These are phyloP conservation scores for Orbilia javanica DNA, from an alignment of 2,329 filamentous ascomycete genomes.

Conservation along the genomic window DNA sequence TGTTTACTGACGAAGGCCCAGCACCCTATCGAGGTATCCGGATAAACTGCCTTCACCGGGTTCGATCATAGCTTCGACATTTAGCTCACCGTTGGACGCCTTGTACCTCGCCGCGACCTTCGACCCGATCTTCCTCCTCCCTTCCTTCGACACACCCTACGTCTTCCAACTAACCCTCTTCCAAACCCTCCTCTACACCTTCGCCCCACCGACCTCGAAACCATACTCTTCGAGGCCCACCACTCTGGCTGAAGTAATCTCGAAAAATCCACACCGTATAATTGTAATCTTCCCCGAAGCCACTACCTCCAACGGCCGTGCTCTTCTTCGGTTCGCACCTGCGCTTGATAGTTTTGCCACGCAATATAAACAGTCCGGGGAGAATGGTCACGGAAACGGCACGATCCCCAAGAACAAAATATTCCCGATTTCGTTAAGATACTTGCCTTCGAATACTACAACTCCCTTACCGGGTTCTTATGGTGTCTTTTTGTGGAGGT, in stretches of 20 bases:
- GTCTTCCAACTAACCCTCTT: slow-evolving; percentile 83
- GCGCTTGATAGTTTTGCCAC: slow-evolving; percentile 77
- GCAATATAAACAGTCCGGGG: slow-evolving; percentile 62
- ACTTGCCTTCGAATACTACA: slow-evolving; percentile 88
- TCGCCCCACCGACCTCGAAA: slow-evolving; percentile 72
- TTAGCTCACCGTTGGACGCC: slow-evolving; percentile 91
- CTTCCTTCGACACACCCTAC: slow-evolving; percentile 79
- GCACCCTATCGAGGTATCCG: slow-evolving; percentile 79
- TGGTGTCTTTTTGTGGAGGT: slow-evolving; percentile 81
- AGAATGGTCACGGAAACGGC: slow-evolving; percentile 37
- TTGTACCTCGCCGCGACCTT: slow-evolving; percentile 92
- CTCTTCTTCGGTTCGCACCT: slow-evolving; percentile 85
- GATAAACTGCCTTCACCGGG: slow-evolving; percentile 81
- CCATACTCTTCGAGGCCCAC: slow-evolving; percentile 70
- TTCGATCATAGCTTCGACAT: slow-evolving; percentile 87
- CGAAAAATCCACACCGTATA: slow-evolving; percentile 77
- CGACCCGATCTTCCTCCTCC: slow-evolving; percentile 91
- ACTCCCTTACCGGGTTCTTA: slow-evolving; percentile 86
- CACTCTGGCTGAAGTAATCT: slow-evolving; percentile 74
- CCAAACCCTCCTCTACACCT: slow-evolving; percentile 79
- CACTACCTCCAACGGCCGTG: slow-evolving; percentile 92
- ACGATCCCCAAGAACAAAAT: slow-evolving; percentile 72
- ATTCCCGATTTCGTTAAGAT: slow-evolving; percentile 90
- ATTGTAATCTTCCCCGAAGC: slow-evolving; percentile 93
- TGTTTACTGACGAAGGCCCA: slow-evolving; percentile 62